These are phyloP conservation scores for Ceratocystis colombiana DNA, from an alignment of 2,329 filamentous ascomycete genomes.

Conservation along the genomic window DNA sequence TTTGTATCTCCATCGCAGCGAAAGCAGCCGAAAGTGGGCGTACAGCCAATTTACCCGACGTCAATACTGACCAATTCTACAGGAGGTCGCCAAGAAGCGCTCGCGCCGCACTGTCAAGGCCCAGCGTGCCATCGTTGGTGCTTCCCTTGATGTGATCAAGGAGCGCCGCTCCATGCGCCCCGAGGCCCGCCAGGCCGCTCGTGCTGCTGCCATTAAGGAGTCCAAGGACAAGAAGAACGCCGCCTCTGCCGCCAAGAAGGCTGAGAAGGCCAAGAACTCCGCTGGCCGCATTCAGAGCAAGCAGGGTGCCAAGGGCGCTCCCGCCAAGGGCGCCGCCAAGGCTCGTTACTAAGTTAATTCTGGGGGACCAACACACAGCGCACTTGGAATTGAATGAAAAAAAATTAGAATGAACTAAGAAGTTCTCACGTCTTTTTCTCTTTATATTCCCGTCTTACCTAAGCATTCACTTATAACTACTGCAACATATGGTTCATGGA, in stretches of 20 bases:
- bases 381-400: constrained; percentile 25
- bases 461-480: background rate
- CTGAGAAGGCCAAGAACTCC: constrained; percentile 97
- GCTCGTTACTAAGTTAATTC: constrained; percentile 56
- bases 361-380: constrained; percentile 24
- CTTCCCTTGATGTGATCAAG: constrained; percentile 99
- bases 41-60: background rate
- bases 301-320: constrained; percentile 90
- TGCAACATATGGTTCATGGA: background rate
- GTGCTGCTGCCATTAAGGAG: constrained; percentile 84
- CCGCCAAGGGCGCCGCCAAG: constrained; percentile 73
- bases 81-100: constrained; percentile 99
- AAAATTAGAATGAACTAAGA: constrained; percentile 26
- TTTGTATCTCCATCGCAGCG: background rate
- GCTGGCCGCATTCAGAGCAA: constrained; percentile 78
- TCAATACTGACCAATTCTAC: constrained; percentile 38
- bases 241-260: constrained; percentile 87
- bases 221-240: constrained; percentile 97
- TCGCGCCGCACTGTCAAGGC: constrained; percentile 95
- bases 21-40: background rate
- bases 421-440: constrained; percentile 18
- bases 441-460: constrained; percentile 9
- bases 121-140: constrained; percentile 98
- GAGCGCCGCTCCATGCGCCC: constrained; percentile 92
- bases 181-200: constrained; percentile 87